Percentiles rank a stretch among this genome's conserved stretches.
These are phyloP conservation scores for Papiliotrema flavescens DNA, from an alignment of 1,284 basidiomycete species.

Conservation along the genomic window DNA sequence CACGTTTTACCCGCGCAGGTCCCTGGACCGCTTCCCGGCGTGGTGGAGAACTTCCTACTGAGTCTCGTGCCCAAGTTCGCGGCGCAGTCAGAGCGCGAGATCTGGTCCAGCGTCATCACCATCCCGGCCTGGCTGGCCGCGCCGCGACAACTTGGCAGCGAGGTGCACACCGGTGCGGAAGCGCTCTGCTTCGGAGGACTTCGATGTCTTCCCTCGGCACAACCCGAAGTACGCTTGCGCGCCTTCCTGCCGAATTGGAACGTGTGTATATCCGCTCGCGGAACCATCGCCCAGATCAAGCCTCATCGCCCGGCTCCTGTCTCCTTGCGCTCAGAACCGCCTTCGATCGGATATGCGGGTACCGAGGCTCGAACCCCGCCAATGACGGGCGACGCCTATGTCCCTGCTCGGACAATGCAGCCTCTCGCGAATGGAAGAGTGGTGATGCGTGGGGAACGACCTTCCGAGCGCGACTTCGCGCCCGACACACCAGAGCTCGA, in stretches of 20 bases:
- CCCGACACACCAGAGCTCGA: slow-evolving; percentile 35
- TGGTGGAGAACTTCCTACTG: slow-evolving; percentile 38
- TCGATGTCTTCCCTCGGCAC: slow-evolving; percentile 5
- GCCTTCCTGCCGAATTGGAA: slow-evolving; percentile 33
- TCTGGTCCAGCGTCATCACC: slow-evolving; percentile 7
- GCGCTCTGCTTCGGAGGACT: slow-evolving; percentile 35
- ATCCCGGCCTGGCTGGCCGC: slow-evolving; percentile 2
- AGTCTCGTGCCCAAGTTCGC: slow-evolving; percentile 23
- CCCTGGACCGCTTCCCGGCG: slow-evolving; percentile 25
- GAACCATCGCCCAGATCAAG: slow-evolving; percentile 13
- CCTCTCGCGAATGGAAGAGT: neutral
- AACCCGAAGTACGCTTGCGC: slow-evolving; percentile 11
- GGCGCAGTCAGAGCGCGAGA: slow-evolving; percentile 18
- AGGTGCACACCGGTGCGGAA: slow-evolving; percentile 21
- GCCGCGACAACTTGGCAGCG: neutral
- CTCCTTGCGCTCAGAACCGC: neutral
- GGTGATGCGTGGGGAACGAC: neutral
- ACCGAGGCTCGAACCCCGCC: neutral
- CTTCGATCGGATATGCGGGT: neutral
- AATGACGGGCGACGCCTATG: neutral
- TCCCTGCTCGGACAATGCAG: neutral
- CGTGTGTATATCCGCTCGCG: slow-evolving; percentile 20
- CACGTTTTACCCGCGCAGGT: slow-evolving; percentile 33
- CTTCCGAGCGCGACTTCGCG: neutral
- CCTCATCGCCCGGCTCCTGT: neutral